phyloP scores from a whole-genome alignment of 441 rosid genomes.

The Mallotus repandus region DNA sequence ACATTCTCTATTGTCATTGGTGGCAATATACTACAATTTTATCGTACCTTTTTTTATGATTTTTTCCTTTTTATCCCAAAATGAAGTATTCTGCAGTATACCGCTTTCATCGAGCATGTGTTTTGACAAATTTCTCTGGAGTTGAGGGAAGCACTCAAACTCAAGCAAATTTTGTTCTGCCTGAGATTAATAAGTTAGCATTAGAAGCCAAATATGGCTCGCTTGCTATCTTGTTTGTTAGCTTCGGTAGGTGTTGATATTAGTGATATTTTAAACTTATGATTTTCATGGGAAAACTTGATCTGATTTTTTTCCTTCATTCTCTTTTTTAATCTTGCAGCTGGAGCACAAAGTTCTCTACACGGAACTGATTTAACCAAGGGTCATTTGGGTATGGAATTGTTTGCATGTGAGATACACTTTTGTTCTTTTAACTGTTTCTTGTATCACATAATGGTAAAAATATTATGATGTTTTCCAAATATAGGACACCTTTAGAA shows the following conservation, averaged over 20 bases:
- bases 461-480: conserved; percentile 7
- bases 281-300: conserved; percentile 14
- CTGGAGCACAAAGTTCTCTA: conserved; percentile 65
- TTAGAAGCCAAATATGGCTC: conserved; percentile 79
- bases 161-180: conserved; percentile 76
- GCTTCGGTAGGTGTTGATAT: conserved; percentile 61
- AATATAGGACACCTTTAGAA: background rate
- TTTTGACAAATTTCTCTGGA: conserved; percentile 70
- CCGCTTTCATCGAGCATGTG: conserved; percentile 75
- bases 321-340: conserved; percentile 36
- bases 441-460: conserved; percentile 12
- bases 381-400: conserved; percentile 52
- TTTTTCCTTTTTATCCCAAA: conserved; percentile 36
- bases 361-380: conserved; percentile 58
- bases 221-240: conserved; percentile 76
- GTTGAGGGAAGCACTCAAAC: conserved; percentile 60
- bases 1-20: conserved; percentile 18
- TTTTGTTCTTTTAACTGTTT: conserved; percentile 18
- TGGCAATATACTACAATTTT: conserved; percentile 9
- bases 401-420: conserved; percentile 33
- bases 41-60: conserved; percentile 21
- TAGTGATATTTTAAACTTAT: conserved; percentile 5
- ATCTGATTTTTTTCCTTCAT: conserved; percentile 11
- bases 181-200: conserved; percentile 78
- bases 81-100: conserved; percentile 89